Evolutionary conservation across 192 early-diverging fungal species (phyloP), one percentile per base, ranked within the genome.

Genomic region (Rhizoclosmatium globosum): DNA sequence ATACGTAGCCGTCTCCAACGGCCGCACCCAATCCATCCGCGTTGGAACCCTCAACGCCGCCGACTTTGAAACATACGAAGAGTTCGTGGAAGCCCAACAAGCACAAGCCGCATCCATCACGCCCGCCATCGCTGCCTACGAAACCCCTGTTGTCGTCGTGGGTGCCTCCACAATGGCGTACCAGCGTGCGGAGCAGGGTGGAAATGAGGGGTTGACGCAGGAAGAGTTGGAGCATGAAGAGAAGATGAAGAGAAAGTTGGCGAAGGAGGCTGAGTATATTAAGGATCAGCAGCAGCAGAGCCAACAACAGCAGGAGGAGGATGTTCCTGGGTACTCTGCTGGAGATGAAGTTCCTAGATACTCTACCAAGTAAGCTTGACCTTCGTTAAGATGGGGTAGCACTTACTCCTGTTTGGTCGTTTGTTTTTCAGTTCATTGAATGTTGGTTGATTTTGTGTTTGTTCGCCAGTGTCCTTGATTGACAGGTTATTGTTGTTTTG

Each of bases 11-110:
- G 31, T 31, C 31, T 31, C 31, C 31, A 31, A 31, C 31, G 31
- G 31, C 31, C 31, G 31, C 31, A 31, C 31, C 31, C 31, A 31
- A 31, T 31, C 31, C 31, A 31, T 31, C 31, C 31, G 31, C 31
- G 31, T 31, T 0, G 31, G n/a, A 21, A 21, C 13, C 13, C 56
- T 68, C 11, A 68, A 68, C 23, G 66, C 66, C 11, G 66, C 66
- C 23, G 66, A 68, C 39, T 68, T 46, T 45, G 66, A 68, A 15
- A 68, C 66, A 13, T 68, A 68, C 44, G 66, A 68, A 45, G 66
- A 68, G 44, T 68, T 68, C 23, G 66, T 47, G 42, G 66, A 43
- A 13, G 66, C 66, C 23, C 66, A 68, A 47, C 4, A 68, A 31
- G 31, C 31, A 31, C 31, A 31, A 31, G 31, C 31, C 15, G 64